Percentiles rank a stretch among this genome's conserved stretches.
These are phyloP conservation scores for Striga hermonthica DNA, from an alignment of 305 asterid species.

Conservation along the genomic window DNA sequence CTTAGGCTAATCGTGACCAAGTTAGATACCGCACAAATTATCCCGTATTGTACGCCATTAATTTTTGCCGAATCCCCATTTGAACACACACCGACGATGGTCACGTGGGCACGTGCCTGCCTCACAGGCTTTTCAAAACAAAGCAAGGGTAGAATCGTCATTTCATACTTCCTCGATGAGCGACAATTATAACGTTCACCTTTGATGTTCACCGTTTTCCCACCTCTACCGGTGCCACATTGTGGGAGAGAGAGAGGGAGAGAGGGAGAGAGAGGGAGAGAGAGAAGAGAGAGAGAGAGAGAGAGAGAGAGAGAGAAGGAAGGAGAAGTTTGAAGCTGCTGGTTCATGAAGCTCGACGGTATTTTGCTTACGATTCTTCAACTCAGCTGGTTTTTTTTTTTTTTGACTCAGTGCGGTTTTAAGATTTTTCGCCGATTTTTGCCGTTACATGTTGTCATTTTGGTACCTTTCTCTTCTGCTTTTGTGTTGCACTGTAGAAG, in stretches of 20 bases:
- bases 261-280: background rate
- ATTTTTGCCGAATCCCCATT: no score
- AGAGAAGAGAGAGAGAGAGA: background rate
- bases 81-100: background rate
- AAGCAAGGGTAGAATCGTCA: background rate
- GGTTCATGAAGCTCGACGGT: background rate
- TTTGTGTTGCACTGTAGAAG: background rate
- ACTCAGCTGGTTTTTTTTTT: background rate
- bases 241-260: background rate
- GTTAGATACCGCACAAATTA: no score
- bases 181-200: background rate
- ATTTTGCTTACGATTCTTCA: background rate
- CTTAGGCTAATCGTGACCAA: no score
- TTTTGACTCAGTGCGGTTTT: background rate
- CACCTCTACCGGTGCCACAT: background rate
- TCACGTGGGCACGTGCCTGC: constrained; percentile 3
- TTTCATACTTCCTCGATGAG: background rate
- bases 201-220: constrained; percentile 1
- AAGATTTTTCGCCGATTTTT: background rate
- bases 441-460: background rate
- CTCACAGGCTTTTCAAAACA: constrained; percentile 1
- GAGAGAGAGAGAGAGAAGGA: background rate
- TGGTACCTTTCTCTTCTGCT: background rate
- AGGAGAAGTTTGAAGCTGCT: background rate
- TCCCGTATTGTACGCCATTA: no score